Percentiles rank a stretch among this genome's conserved stretches.
Evolutionary conservation across 177 flowering plant genomes (phyloP).

Genomic region (Vitis hybrid): DNA sequence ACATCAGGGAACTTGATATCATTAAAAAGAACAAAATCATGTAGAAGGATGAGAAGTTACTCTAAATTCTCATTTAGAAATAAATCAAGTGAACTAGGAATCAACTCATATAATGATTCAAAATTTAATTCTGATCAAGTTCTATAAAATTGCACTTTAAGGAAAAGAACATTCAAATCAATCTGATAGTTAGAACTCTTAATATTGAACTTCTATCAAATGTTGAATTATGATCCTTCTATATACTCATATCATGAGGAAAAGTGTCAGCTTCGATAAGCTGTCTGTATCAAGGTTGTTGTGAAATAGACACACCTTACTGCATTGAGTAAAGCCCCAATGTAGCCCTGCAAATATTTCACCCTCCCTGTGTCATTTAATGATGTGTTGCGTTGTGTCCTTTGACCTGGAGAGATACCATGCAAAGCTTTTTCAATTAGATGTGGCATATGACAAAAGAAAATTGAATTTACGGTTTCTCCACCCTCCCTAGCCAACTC

Average conservation of each 20-base stretch:
- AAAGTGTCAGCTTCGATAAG: no score
- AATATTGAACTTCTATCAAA: no score
- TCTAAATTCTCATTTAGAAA: slow-evolving; percentile 15
- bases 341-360: slow-evolving; percentile 34
- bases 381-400: slow-evolving; percentile 20
- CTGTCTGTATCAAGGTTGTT: not conserved
- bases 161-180: no score
- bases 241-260: no score
- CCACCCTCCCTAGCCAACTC: no score
- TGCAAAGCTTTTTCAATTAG: not conserved
- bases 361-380: slow-evolving; percentile 42
- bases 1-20: no score
- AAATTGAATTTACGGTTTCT: not conserved
- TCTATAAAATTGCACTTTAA: no score
- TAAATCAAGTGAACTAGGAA: not conserved
- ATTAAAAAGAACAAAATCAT: no score
- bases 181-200: no score
- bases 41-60: not conserved
- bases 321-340: slow-evolving; percentile 44
- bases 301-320: slow-evolving; percentile 30
- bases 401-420: slow-evolving; percentile 24
- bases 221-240: no score
- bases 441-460: not conserved
- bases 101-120: not conserved
- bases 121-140: no score